Evolutionary conservation across 768 basidiomycete genomes (phyloP).

Genomic region (Baorangia bicolor): DNA sequence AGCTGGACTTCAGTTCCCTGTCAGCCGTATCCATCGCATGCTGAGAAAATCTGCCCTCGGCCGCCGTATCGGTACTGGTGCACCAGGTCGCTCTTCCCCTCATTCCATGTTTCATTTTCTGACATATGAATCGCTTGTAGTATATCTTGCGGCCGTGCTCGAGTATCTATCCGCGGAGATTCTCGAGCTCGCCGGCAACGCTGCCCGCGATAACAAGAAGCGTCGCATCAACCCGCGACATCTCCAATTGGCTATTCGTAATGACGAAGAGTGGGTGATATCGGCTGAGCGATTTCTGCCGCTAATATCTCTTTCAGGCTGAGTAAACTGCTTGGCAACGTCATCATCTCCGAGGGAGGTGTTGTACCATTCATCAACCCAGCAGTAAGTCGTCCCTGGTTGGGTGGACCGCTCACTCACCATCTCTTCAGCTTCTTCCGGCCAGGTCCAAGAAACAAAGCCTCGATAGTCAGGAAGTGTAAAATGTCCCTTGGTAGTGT

Average conservation of each 20-base stretch:
- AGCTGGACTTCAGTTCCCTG: constrained; percentile 84
- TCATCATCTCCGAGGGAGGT: constrained; percentile 95
- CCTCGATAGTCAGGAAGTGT: constrained; percentile 34
- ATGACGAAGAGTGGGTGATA: constrained; percentile 77
- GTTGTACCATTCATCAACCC: constrained; percentile 81
- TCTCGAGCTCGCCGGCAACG: constrained; percentile 89
- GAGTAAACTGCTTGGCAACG: constrained; percentile 70
- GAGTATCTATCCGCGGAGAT: constrained; percentile 94
- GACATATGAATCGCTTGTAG: constrained; percentile 35
- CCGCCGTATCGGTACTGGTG: constrained; percentile 84
- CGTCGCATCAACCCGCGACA: constrained; percentile 96
- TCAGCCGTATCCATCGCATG: constrained; percentile 88
- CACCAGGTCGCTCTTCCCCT: constrained; percentile 53
- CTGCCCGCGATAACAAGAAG: constrained; percentile 90
- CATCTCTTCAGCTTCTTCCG: constrained; percentile 26
- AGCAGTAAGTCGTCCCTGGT: constrained; percentile 36
- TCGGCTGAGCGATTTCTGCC: neutral
- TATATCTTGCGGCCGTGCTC: constrained; percentile 90
- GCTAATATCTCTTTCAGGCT: constrained; percentile 41
- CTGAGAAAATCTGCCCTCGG: constrained; percentile 86
- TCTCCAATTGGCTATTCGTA: constrained; percentile 90
- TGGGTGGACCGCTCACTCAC: neutral
- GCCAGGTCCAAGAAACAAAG: constrained; percentile 33
- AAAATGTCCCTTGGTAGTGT: constrained; percentile 5
- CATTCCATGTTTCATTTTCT: constrained; percentile 10